These are phyloP conservation scores for Setomelanomma holmii DNA, from an alignment of 2,329 filamentous ascomycete genomes.

Conservation along the genomic window DNA sequence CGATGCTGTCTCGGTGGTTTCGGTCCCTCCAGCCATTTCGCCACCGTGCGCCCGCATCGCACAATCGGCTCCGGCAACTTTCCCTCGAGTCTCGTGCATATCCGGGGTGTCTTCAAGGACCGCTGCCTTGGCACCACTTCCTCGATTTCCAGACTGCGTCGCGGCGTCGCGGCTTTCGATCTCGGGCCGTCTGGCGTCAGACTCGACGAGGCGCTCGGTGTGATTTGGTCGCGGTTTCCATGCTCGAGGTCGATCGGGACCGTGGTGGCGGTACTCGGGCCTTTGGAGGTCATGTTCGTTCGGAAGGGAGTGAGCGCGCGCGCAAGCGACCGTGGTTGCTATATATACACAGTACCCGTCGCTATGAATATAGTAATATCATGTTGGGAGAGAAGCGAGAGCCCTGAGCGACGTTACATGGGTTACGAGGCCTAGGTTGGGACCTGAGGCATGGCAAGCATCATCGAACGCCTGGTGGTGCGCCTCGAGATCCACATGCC, in stretches of 20 bases:
- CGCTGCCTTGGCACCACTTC: constrained; percentile 2
- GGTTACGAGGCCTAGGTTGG: too few relatives aligned
- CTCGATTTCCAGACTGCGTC: constrained; percentile 8
- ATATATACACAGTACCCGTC: too few relatives aligned
- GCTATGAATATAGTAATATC: constrained; percentile 2
- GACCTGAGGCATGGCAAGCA: background rate
- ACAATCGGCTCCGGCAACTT: constrained; percentile 25
- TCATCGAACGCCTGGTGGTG: constrained; percentile 9
- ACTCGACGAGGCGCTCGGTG: constrained; percentile 2
- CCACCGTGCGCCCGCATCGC: constrained; percentile 25
- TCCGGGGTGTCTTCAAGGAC: constrained; percentile 5
- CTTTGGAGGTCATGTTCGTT: constrained; percentile 4
- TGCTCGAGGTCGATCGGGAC: constrained; percentile 14
- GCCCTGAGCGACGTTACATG: background rate
- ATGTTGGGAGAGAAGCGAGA: constrained; percentile 2
- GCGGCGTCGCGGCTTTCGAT: constrained; percentile 9
- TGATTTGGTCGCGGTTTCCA: constrained; percentile 7
- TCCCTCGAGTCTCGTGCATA: constrained; percentile 18
- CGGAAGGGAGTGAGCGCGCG: too few relatives aligned
- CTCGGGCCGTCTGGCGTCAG: background rate
- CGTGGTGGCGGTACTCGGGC: constrained; percentile 2
- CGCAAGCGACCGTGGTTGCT: too few relatives aligned
- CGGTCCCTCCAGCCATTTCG: constrained; percentile 56
- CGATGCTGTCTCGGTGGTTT: constrained; percentile 51
- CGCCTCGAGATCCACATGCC: constrained; percentile 1